phyloP scores from a whole-genome alignment of 225 moss, liverwort and hornwort species.

The Asterella californica region DNA sequence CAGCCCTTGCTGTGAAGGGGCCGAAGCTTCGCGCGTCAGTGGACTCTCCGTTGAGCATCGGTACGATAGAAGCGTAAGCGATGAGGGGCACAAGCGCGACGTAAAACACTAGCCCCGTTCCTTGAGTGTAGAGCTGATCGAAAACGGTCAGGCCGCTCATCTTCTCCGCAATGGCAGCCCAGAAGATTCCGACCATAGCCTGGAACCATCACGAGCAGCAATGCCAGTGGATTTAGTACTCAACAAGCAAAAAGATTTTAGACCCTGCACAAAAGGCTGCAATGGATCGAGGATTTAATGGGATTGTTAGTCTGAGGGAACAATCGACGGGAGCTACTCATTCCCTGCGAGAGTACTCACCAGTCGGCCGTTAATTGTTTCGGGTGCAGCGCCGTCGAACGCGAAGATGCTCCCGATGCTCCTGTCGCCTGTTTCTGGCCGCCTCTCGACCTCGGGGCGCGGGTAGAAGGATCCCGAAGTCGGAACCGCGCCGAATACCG shows the following conservation, averaged over 20 bases:
- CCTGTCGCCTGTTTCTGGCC: constrained; percentile 12
- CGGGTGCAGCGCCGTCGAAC: constrained; percentile 21
- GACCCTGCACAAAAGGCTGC: too few species aligned
- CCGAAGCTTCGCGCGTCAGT: constrained; percentile 6
- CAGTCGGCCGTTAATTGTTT: constrained; percentile 21
- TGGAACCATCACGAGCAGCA: background rate
- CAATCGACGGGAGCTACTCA: too few species aligned
- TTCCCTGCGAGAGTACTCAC: background rate
- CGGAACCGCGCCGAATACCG: constrained; percentile 24
- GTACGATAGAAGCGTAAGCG: background rate
- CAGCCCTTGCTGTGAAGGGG: constrained; percentile 47
- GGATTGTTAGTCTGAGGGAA: background rate
- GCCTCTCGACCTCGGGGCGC: constrained; percentile 19
- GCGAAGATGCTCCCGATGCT: constrained; percentile 9
- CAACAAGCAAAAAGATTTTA: background rate
- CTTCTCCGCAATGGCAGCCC: background rate
- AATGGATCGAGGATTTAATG: too few species aligned
- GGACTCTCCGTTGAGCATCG: constrained; percentile 5
- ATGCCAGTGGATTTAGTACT: background rate
- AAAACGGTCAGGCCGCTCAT: constrained; percentile 20
- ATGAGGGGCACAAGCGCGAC: background rate
- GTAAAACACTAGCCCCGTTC: constrained; percentile 21
- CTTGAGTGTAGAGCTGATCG: constrained; percentile 36
- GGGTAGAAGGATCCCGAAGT: constrained; percentile 22
- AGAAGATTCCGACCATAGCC: constrained; percentile 31